Evolutionary conservation across 2,329 filamentous ascomycete genomes (phyloP).

Genomic region (Botrytis fabae): DNA sequence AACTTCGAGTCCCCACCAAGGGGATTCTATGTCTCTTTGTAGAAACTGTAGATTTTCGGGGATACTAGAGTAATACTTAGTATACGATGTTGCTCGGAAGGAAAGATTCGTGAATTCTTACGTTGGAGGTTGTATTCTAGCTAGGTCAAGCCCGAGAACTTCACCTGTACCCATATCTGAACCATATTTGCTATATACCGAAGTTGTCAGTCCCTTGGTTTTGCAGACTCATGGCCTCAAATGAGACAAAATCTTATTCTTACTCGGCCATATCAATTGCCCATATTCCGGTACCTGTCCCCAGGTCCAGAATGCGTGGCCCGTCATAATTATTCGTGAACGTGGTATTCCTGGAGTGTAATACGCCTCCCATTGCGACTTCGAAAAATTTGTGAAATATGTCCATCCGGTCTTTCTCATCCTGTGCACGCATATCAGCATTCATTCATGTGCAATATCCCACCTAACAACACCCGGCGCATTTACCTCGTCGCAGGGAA

Average conservation of each 20-base stretch:
- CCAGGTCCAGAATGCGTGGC: slow-evolving; percentile 62
- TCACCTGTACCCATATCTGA: slow-evolving; percentile 40
- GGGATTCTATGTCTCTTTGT: slow-evolving; percentile 74
- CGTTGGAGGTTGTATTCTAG: slow-evolving; percentile 59
- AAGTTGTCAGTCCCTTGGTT: slow-evolving; percentile 15
- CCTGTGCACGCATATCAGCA: slow-evolving; percentile 44
- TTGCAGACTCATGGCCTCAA: not conserved
- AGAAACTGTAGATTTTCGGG: slow-evolving; percentile 68
- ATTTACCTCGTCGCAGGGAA: slow-evolving; percentile 72
- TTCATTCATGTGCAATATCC: not conserved
- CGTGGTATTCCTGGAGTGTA: slow-evolving; percentile 44
- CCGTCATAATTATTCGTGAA: slow-evolving; percentile 36
- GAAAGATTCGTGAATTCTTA: slow-evolving; percentile 40
- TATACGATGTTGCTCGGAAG: not conserved
- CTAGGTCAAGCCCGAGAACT: slow-evolving; percentile 62
- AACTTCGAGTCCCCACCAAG: slow-evolving; percentile 57
- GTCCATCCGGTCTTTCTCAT: slow-evolving; percentile 76
- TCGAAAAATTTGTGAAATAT: slow-evolving; percentile 78
- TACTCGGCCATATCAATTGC: slow-evolving; percentile 81
- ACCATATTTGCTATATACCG: slow-evolving; percentile 22
- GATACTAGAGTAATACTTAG: slow-evolving; percentile 53
- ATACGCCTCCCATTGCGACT: slow-evolving; percentile 56
- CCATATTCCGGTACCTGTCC: slow-evolving; percentile 91
- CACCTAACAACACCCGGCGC: not conserved
- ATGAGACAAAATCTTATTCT: slow-evolving; percentile 40